A percentile compares a stretch with the other conserved stretches of the same genome.
phyloP scores from a whole-genome alignment of 768 basidiomycete species.

The Arthromyces matolae region DNA sequence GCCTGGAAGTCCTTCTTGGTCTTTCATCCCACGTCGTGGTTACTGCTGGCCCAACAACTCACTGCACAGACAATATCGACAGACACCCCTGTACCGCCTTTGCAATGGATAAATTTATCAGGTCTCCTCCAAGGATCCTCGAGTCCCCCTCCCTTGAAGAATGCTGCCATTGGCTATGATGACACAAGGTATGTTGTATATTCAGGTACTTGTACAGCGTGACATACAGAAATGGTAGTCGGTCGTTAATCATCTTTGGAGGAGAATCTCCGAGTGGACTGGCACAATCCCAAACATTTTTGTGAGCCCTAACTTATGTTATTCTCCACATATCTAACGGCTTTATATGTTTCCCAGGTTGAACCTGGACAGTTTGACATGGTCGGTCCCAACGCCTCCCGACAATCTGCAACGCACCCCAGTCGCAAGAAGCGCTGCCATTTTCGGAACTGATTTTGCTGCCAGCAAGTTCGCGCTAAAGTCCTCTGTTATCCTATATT shows the following conservation, averaged over 20 bases:
- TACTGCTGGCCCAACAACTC: conserved; percentile 20
- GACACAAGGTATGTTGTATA: conserved; percentile 34
- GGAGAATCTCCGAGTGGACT: conserved; percentile 68
- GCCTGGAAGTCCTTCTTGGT: conserved; percentile 22
- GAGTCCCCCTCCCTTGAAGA: conserved; percentile 60
- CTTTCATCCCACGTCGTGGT: conserved; percentile 24
- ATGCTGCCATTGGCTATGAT: conserved; percentile 66
- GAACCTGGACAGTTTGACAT: conserved; percentile 55
- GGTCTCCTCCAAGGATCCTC: conserved; percentile 49
- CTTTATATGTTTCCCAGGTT: conserved; percentile 39
- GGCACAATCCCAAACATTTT: conserved; percentile 59
- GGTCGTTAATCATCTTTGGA: conserved; percentile 68
- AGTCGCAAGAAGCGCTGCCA: conserved; percentile 58
- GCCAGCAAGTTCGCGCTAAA: conserved; percentile 79
- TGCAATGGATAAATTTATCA: conserved; percentile 77
- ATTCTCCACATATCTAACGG: neutral
- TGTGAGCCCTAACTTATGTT: conserved; percentile 58
- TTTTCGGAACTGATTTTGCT: conserved; percentile 68
- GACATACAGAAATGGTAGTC: conserved; percentile 30
- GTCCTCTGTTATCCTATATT: conserved; percentile 2
- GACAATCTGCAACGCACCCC: conserved; percentile 44
- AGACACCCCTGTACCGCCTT: conserved; percentile 51
- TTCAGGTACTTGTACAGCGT: neutral
- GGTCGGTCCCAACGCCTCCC: conserved; percentile 57
- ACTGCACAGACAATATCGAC: conserved; percentile 50